A percentile compares a stretch with the other conserved stretches of the same genome.
phyloP scores from a whole-genome alignment of 1,284 basidiomycete species.

The Ganoderma meredithae region DNA sequence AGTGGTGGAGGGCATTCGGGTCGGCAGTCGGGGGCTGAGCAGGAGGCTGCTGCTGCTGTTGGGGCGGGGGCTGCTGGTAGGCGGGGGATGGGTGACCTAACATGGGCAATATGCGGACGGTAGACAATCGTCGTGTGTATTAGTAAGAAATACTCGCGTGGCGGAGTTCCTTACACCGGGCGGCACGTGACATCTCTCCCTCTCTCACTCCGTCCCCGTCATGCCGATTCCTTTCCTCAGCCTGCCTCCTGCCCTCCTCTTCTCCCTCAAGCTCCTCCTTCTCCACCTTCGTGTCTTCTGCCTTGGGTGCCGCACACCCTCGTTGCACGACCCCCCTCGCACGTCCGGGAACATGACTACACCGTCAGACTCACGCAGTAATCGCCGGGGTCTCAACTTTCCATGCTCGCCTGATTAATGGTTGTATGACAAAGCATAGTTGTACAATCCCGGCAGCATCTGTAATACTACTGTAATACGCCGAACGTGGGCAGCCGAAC shows the following conservation, averaged over 20 bases:
- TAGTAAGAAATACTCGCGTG: constrained; percentile 46
- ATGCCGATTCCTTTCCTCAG: constrained; percentile 10
- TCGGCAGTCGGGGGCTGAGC: constrained; percentile 36
- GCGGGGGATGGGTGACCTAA: constrained; percentile 43
- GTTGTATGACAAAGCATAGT: constrained; percentile 18
- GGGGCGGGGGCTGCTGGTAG: constrained; percentile 46
- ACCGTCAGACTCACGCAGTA: not conserved
- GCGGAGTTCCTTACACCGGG: constrained; percentile 33
- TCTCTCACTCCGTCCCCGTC: constrained; percentile 11
- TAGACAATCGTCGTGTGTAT: constrained; percentile 41
- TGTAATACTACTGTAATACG: constrained; percentile 4
- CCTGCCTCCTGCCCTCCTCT: not conserved
- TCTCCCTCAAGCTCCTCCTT: constrained; percentile 1
- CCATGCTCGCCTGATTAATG: not conserved
- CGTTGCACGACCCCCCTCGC: not conserved
- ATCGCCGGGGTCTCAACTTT: not conserved
- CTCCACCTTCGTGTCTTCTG: not conserved
- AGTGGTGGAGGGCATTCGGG: constrained; percentile 34
- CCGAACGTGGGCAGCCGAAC: not conserved
- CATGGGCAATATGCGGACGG: constrained; percentile 43
- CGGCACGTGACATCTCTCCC: constrained; percentile 25
- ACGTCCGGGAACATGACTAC: not conserved
- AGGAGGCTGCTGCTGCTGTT: constrained; percentile 38
- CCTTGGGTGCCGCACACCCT: not conserved
- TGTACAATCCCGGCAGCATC: constrained; percentile 5